phyloP scores from a whole-genome alignment of 2,329 filamentous ascomycete genomes.

The Calonectria leucothoes region DNA sequence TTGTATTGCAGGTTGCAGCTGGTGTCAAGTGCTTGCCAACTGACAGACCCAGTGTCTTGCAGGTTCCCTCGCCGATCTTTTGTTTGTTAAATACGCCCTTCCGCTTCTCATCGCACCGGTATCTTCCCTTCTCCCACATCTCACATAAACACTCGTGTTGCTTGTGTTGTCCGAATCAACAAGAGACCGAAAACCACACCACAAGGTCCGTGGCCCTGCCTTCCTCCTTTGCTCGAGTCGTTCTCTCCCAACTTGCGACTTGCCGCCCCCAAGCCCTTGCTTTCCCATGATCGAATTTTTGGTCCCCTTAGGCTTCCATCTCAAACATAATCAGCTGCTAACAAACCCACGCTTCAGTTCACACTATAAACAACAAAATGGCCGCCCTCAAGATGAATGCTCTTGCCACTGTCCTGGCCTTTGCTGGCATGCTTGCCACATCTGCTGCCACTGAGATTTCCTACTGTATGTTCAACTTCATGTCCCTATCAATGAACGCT shows the following conservation, averaged over 20 bases:
- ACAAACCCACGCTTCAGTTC: conserved; percentile 8
- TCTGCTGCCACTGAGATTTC: conserved; percentile 30
- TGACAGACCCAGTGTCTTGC: conserved; percentile 6
- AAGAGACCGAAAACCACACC: background rate
- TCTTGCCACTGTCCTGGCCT: conserved; percentile 36
- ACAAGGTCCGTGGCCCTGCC: background rate
- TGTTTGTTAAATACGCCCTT: conserved; percentile 4
- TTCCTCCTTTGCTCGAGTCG: background rate
- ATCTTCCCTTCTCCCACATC: background rate
- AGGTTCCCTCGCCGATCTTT: conserved; percentile 4
- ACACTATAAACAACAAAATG: conserved; percentile 39
- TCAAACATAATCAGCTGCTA: conserved; percentile 12
- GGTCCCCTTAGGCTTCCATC: background rate
- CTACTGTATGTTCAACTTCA: conserved; percentile 30
- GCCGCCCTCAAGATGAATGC: conserved; percentile 43
- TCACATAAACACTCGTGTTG: background rate
- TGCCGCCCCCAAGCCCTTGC: background rate
- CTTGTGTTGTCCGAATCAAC: background rate
- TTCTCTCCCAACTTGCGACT: background rate
- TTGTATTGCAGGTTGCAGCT: background rate
- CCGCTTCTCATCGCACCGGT: background rate
- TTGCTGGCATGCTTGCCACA: conserved; percentile 35
- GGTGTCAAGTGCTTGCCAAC: conserved; percentile 3
- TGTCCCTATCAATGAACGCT: background rate
- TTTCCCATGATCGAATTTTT: background rate